A percentile compares a stretch with the other conserved stretches of the same genome.
phyloP scores from a whole-genome alignment of 176 grass and related monocot genomes.

The Pontederia paniculata region DNA sequence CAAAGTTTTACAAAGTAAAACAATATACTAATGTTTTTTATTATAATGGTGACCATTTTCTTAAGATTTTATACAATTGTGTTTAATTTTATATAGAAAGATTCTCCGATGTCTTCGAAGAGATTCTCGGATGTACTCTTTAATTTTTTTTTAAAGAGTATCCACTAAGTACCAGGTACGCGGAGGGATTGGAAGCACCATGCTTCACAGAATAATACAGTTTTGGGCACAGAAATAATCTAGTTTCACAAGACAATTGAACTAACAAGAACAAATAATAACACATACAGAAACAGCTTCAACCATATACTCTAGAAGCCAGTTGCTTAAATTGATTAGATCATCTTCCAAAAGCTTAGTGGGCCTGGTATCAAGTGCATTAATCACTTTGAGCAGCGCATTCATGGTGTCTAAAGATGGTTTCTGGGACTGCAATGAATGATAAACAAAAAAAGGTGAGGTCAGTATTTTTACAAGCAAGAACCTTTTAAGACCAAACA shows the following conservation, averaged over 20 bases:
- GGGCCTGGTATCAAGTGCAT: constrained; percentile 47
- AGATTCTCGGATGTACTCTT: no score
- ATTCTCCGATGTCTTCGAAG: no score
- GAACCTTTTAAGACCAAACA: neutral
- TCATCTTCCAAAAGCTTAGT: constrained; percentile 51
- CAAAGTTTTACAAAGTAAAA: no score
- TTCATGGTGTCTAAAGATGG: constrained; percentile 44
- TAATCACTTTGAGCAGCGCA: constrained; percentile 65
- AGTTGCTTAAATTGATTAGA: constrained; percentile 25
- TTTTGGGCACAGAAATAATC: neutral
- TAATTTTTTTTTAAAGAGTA: no score
- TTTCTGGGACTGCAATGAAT: constrained; percentile 25
- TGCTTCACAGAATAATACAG: no score
- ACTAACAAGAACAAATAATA: constrained; percentile 8
- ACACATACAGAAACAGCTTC: constrained; percentile 61
- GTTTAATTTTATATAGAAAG: no score
- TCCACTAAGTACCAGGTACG: no score
- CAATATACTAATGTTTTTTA: no score
- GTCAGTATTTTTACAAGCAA: constrained; percentile 6
- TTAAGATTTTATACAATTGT: no score
- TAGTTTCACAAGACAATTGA: neutral
- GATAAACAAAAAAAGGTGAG: constrained; percentile 9
- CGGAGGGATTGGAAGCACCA: no score
- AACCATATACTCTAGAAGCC: constrained; percentile 55
- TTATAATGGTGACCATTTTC: no score